Conservation (phyloP, 768 basidiomycete genomes). For the Gloeostereum incarnatum region DNA sequence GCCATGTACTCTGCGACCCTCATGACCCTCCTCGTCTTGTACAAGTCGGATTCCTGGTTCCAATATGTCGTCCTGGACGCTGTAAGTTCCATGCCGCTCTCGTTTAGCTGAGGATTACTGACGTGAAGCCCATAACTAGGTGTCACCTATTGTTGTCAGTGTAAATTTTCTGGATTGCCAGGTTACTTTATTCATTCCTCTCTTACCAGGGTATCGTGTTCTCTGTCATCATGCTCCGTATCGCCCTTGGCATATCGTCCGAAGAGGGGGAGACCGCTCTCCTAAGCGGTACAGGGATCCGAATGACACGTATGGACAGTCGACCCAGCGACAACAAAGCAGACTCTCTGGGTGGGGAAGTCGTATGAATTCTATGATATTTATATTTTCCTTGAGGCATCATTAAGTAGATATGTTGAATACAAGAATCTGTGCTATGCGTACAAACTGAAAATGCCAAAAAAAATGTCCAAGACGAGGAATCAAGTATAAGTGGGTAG, state of each 20-base stretch:
- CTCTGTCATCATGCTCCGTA: constrained; percentile 29
- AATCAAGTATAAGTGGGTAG: too few relatives aligned
- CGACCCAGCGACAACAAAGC: too few relatives aligned
- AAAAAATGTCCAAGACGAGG: too few relatives aligned
- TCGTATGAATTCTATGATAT: too few relatives aligned
- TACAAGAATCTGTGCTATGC: too few relatives aligned
- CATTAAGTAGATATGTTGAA: too few relatives aligned
- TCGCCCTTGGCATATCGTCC: constrained; percentile 24
- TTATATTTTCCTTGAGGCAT: too few relatives aligned
- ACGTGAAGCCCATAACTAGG: constrained; percentile 5
- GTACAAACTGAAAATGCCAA: too few relatives aligned
- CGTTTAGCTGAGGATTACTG: neutral
- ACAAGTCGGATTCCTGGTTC: constrained; percentile 21
- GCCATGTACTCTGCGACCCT: constrained; percentile 25
- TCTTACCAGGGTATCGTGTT: constrained; percentile 22
- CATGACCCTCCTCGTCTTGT: constrained; percentile 20
- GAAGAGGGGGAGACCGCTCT: constrained; percentile 5
- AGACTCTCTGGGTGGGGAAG: too few relatives aligned
- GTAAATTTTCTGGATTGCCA: neutral
- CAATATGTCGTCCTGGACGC: constrained; percentile 27
- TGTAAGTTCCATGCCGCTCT: constrained; percentile 13
- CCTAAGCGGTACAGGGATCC: too few relatives aligned
- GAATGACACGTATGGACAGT: too few relatives aligned
- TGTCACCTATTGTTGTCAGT: constrained; percentile 16
- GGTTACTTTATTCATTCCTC: neutral